These are phyloP conservation scores for Alternaria burnsii DNA, from an alignment of 2,329 filamentous ascomycete species.

Conservation along the genomic window DNA sequence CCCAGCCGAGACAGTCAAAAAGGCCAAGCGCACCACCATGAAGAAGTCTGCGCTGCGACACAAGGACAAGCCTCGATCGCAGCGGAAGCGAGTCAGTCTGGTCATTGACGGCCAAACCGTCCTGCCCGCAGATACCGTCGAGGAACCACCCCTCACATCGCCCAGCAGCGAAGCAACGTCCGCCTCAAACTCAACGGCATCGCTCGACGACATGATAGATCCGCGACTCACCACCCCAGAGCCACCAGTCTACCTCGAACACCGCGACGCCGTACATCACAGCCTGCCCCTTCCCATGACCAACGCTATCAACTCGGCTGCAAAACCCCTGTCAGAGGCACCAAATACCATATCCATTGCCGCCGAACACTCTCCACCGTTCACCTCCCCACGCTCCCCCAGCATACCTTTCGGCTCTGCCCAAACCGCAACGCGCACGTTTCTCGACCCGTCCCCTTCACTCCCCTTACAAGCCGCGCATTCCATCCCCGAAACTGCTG, in stretches of 20 bases:
- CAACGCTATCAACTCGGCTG: conserved; percentile 33
- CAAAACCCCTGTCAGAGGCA: conserved; percentile 26
- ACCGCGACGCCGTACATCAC: conserved; percentile 43
- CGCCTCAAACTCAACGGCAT: conserved; percentile 41
- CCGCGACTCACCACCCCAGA: conserved; percentile 36
- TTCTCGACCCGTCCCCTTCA: conserved; percentile 38
- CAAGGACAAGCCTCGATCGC: conserved; percentile 32
- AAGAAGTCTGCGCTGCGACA: conserved; percentile 47
- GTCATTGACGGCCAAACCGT: conserved; percentile 52
- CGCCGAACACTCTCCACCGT: conserved; percentile 23
- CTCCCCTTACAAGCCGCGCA: conserved; percentile 10
- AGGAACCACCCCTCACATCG: conserved; percentile 36
- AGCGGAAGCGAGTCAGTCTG: conserved; percentile 48
- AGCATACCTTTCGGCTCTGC: conserved; percentile 30
- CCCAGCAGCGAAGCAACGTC: conserved; percentile 44
- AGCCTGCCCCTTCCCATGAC: conserved; percentile 37
- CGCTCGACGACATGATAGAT: conserved; percentile 46
- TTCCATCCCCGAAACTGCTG: conserved; percentile 28
- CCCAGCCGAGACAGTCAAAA: conserved; percentile 29
- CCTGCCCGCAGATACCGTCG: conserved; percentile 46
- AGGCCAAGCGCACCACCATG: conserved; percentile 36
- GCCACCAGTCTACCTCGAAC: conserved; percentile 23
- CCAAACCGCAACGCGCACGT: conserved; percentile 29
- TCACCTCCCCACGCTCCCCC: conserved; percentile 25
- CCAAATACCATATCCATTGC: conserved; percentile 21